phyloP scores from a whole-genome alignment of 371 early-diverging fungal species.

The Saksenaea vasiformis region DNA sequence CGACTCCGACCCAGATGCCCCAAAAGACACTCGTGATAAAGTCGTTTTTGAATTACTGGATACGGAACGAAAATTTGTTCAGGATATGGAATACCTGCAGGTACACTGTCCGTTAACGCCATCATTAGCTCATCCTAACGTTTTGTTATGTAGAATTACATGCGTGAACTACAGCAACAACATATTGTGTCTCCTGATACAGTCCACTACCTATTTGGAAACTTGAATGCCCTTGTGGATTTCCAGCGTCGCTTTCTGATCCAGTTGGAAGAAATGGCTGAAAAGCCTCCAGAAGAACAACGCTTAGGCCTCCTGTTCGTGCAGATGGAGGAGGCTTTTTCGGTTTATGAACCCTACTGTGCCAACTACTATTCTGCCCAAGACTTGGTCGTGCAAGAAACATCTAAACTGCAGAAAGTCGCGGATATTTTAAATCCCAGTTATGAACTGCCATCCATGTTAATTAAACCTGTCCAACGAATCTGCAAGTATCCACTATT shows the following conservation, averaged over 20 bases:
- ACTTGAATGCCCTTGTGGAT: conserved; percentile 90
- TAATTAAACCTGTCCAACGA: conserved; percentile 97
- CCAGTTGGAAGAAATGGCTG: conserved; percentile 84
- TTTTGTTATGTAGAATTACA: conserved; percentile 44
- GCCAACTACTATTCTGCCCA: conserved; percentile 87
- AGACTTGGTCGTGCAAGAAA: conserved; percentile 55
- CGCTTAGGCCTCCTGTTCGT: conserved; percentile 82
- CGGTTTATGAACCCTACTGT: conserved; percentile 93
- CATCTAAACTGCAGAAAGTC: conserved; percentile 56
- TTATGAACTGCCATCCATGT: conserved; percentile 84
- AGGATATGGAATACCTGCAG: conserved; percentile 87
- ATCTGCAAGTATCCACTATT: conserved; percentile 96
- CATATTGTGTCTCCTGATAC: conserved; percentile 75
- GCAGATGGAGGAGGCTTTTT: conserved; percentile 84
- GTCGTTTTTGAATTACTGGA: conserved; percentile 88
- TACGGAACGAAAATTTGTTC: conserved; percentile 94
- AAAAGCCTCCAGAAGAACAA: conserved; percentile 77
- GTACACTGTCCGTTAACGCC: conserved; percentile 24
- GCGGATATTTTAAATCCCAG: conserved; percentile 80
- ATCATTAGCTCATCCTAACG: neutral
- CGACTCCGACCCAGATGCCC: conserved; percentile 60
- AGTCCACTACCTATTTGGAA: conserved; percentile 86
- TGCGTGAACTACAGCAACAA: conserved; percentile 59
- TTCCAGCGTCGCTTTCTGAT: conserved; percentile 95
- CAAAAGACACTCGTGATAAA: conserved; percentile 83